These are phyloP conservation scores for Lactarius trivialis DNA, from an alignment of 768 basidiomycete species.

Conservation along the genomic window DNA sequence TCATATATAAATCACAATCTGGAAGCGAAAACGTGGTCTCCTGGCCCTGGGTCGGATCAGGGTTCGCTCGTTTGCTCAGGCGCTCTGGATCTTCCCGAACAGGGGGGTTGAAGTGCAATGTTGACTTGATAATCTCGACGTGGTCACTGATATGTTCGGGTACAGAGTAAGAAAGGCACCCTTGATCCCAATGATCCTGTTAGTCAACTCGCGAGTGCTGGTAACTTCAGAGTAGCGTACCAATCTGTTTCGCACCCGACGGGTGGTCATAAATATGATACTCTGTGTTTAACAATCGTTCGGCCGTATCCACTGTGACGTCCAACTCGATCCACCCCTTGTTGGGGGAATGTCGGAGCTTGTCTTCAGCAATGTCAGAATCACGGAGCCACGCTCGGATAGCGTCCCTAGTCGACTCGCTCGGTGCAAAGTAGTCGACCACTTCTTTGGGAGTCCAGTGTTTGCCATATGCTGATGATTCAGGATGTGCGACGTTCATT, in stretches of 20 bases:
- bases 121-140: constrained; percentile 40
- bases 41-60: not conserved
- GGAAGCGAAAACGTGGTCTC: constrained; percentile 27
- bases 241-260: constrained; percentile 34
- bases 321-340: constrained; percentile 38
- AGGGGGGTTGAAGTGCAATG: constrained; percentile 35
- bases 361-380: constrained; percentile 32
- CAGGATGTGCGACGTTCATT: constrained; percentile 38
- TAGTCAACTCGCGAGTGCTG: not conserved
- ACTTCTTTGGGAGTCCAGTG: constrained; percentile 39
- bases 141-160: constrained; percentile 34
- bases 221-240: constrained; percentile 18
- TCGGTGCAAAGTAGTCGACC: constrained; percentile 39
- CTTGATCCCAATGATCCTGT: constrained; percentile 8
- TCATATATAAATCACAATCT: constrained; percentile 38
- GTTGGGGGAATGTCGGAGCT: constrained; percentile 30
- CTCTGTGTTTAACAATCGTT: constrained; percentile 37
- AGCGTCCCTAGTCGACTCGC: constrained; percentile 30
- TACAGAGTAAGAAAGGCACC: constrained; percentile 36
- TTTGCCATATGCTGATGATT: constrained; percentile 39
- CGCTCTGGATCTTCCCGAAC: not conserved
- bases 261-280: constrained; percentile 37
- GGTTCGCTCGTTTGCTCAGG: constrained; percentile 9
- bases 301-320: constrained; percentile 38
- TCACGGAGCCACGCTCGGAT: constrained; percentile 37